A percentile compares a stretch with the other conserved stretches of the same genome.
Conservation (phyloP, 257 asterid species). For the Marsdenia floribunda region DNA sequence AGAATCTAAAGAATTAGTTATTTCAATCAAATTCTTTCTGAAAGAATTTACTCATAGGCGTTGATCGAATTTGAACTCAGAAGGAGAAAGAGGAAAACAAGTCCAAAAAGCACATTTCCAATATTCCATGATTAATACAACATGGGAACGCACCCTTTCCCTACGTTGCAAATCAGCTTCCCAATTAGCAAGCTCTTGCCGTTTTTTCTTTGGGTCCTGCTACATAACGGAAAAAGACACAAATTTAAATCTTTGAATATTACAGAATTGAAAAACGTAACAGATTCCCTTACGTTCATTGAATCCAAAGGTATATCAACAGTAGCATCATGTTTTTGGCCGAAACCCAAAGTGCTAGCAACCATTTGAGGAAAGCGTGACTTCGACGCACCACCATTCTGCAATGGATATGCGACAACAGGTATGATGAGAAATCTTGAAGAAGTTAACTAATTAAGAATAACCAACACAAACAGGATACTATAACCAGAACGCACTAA, state of each 20-base stretch:
- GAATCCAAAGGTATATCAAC: constrained; percentile 87
- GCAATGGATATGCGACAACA: constrained; percentile 24
- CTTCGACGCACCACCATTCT: constrained; percentile 72
- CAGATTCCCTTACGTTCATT: constrained; percentile 49
- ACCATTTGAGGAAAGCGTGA: constrained; percentile 75
- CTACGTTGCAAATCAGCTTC: constrained; percentile 81
- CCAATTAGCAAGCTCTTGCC: constrained; percentile 77
- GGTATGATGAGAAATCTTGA: neutral
- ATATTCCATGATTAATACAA: neutral
- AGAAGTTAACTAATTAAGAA: neutral
- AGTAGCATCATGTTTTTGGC: constrained; percentile 94
- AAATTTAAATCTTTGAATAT: constrained; percentile 6
- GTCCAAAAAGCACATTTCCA: neutral
- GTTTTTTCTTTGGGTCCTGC: constrained; percentile 73
- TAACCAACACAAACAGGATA: neutral
- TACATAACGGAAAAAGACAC: constrained; percentile 21
- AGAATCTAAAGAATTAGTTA: neutral
- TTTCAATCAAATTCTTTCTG: neutral
- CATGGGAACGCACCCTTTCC: constrained; percentile 61
- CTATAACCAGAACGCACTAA: neutral
- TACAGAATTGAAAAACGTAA: constrained; percentile 2
- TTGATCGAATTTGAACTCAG: neutral
- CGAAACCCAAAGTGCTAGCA: constrained; percentile 82
- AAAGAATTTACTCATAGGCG: neutral
- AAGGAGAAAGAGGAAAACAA: neutral